These are phyloP conservation scores for Pterula multifida DNA, from an alignment of 1,284 basidiomycete genomes.

Conservation along the genomic window DNA sequence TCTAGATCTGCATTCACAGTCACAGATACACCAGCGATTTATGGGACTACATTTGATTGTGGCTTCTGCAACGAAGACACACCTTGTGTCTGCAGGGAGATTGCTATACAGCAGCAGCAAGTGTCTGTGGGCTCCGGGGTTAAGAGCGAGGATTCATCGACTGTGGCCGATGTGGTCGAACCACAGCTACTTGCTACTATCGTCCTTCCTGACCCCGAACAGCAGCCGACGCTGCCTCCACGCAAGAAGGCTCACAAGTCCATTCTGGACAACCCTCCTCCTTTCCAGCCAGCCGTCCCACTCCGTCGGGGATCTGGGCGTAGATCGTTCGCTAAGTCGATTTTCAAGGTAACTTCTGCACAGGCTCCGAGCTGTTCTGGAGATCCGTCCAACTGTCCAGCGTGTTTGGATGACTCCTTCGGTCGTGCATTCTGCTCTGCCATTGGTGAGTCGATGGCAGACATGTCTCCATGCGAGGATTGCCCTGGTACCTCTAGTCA, in stretches of 20 bases:
- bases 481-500: slow-evolving; percentile 30
- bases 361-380: slow-evolving; percentile 24
- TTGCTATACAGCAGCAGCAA: slow-evolving; percentile 33
- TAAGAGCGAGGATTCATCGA: slow-evolving; percentile 21
- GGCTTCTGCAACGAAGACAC: slow-evolving; percentile 60
- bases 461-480: slow-evolving; percentile 35
- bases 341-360: slow-evolving; percentile 36
- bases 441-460: slow-evolving; percentile 47
- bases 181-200: slow-evolving; percentile 13
- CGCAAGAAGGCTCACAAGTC: slow-evolving; percentile 20
- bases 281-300: slow-evolving; percentile 67
- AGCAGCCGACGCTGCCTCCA: slow-evolving; percentile 9
- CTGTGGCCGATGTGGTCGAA: slow-evolving; percentile 10
- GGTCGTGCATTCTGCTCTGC: slow-evolving; percentile 82
- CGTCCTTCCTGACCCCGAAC: slow-evolving; percentile 16
- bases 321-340: slow-evolving; percentile 26
- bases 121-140: slow-evolving; percentile 17
- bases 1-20: slow-evolving; percentile 15
- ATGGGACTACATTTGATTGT: slow-evolving; percentile 30
- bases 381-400: slow-evolving; percentile 54
- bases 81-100: slow-evolving; percentile 65
- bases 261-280: slow-evolving; percentile 64
- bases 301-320: slow-evolving; percentile 36
- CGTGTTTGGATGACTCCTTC: slow-evolving; percentile 71
- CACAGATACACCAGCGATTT: slow-evolving; percentile 8